These are phyloP conservation scores for Vicia faba DNA, from an alignment of 306 rosid genomes.

Conservation along the genomic window DNA sequence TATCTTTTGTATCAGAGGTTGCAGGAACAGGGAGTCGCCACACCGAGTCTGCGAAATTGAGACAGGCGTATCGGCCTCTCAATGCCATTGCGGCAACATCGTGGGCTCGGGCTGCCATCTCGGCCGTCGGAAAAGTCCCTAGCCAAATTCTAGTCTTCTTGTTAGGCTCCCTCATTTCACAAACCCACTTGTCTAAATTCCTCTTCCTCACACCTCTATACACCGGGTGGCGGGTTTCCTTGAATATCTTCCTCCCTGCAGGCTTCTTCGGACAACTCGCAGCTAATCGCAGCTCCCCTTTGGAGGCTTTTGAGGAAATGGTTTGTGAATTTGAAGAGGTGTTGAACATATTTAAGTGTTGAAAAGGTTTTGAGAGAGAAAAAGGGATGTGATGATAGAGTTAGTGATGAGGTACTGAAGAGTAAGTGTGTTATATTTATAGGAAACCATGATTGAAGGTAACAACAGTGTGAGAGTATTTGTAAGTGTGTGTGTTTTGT, in stretches of 20 bases:
- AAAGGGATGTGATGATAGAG: too few species aligned
- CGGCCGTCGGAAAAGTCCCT: constrained; percentile 66
- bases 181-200: constrained; percentile 79
- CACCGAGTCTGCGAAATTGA: constrained; percentile 73
- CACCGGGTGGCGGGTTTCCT: constrained; percentile 86
- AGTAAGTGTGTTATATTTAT: too few species aligned
- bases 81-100: constrained; percentile 77
- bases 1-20: constrained; percentile 54
- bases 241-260: constrained; percentile 86
- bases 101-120: constrained; percentile 88
- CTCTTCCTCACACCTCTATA: constrained; percentile 72
- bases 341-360: too few species aligned
- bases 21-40: constrained; percentile 65
- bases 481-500: too few species aligned
- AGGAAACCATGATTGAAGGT: too few species aligned
- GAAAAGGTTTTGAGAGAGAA: too few species aligned
- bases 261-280: too few species aligned
- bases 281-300: too few species aligned
- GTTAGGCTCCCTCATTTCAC: constrained; percentile 83
- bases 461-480: too few species aligned
- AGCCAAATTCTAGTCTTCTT: constrained; percentile 63
- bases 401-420: too few species aligned
- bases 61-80: constrained; percentile 59
- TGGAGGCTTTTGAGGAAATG: too few species aligned
- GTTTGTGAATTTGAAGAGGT: too few species aligned